Base-by-base conservation (phyloP, 192 early-diverging fungal species). In the Dissophora ornata region DNA sequence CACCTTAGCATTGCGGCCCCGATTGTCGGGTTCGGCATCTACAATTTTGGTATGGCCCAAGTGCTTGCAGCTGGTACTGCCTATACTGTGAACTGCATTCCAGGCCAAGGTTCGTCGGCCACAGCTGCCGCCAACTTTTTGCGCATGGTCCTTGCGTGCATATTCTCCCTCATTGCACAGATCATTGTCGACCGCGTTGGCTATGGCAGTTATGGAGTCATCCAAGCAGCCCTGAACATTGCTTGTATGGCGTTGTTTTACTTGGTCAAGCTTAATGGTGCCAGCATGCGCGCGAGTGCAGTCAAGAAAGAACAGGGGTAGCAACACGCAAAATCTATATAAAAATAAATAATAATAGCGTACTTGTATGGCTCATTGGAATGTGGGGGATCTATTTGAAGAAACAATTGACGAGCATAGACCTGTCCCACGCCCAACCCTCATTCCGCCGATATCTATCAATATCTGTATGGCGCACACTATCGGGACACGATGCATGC, bases 41-140 rank as follows among this genome's bases (percentile, higher is more conserved):
- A 79, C 19, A 79, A 71, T 45, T 80, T 84, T 73, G 83, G 81
- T 16, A 80, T 80, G 79, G 74, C 67, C 24, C 83, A 82, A 53
- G 79, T 82, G 13, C 46, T 80, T 6, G 51, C 81, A 30, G 62
- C 78, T 12, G 67, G 75, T 30, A 61, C 82, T 8, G 80, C 82
- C 3, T 85, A 85, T n/a, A 38, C 81, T 9, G 84, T 83, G 11
- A 80, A 83, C 49, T 57, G 71, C 10, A 77, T 81, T 10, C 84
- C 84, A 6, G 84, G 82, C 8, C 65, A 81, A 28, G 82, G 82
- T 13, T 80, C 84, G 1, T 83, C 81, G 22, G 70, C 71, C 13
- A 83, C 77, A 3, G 84, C 81, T 1, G 80, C 79, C n/a, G 80
- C 58, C 18, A 81, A 81, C 57, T 73, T 86, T 61, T 54, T 79